These are phyloP conservation scores for Backusella macrospora DNA, from an alignment of 192 early-diverging fungal genomes.

Conservation along the genomic window DNA sequence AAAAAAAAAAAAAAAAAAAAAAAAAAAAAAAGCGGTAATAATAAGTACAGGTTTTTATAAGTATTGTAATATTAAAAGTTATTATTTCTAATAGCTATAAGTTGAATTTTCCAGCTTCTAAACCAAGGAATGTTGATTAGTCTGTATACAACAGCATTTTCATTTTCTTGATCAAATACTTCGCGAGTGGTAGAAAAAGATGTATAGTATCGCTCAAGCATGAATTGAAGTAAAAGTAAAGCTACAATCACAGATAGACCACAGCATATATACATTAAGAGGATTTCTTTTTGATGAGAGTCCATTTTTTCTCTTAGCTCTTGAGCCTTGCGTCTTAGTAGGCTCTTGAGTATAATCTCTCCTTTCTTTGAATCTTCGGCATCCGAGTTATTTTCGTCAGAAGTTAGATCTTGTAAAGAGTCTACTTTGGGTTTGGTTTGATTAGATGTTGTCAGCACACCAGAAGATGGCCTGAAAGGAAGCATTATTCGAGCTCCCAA, in stretches of 20 bases:
- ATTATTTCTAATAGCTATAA: slow-evolving; percentile 24
- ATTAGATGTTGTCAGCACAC: neutral
- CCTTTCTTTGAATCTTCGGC: neutral
- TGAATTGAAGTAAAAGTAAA: slow-evolving; percentile 17
- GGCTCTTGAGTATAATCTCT: neutral
- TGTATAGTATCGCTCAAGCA: slow-evolving; percentile 6
- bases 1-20: too few species aligned
- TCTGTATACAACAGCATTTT: neutral
- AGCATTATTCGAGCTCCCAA: slow-evolving; percentile 14
- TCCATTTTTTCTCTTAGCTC: neutral
- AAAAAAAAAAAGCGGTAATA: too few species aligned
- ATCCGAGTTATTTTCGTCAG: neutral
- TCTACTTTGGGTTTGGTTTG: neutral
- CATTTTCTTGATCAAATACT: neutral
- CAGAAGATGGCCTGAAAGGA: slow-evolving; percentile 3
- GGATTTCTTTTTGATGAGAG: neutral
- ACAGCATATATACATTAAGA: slow-evolving; percentile 17
- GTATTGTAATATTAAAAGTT: neutral
- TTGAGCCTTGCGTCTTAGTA: neutral
- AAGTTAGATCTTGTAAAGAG: neutral
- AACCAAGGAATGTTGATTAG: slow-evolving; percentile 27
- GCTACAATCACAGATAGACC: slow-evolving; percentile 16
- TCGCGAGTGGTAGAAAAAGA: neutral
- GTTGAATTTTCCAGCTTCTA: slow-evolving; percentile 28
- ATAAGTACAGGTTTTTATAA: too few species aligned